A percentile compares a stretch with the other conserved stretches of the same genome.
These are phyloP conservation scores for Cephaloascus albidus DNA, from an alignment of 805 yeast species.

Conservation along the genomic window DNA sequence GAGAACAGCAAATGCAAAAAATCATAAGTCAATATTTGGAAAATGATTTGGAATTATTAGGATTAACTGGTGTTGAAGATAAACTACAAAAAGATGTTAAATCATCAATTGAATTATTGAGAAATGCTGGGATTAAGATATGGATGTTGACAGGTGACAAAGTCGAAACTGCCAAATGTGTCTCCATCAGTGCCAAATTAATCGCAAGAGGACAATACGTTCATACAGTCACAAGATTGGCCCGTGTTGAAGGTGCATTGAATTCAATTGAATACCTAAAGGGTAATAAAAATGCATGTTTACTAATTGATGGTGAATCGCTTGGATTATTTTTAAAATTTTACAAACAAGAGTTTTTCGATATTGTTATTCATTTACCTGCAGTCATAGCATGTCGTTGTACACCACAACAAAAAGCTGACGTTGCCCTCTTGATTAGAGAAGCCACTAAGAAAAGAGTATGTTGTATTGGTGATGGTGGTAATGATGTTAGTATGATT, in stretches of 20 bases:
- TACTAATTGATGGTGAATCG: slow-evolving; percentile 92
- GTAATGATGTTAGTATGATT: slow-evolving; percentile 98
- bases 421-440: slow-evolving; percentile 76
- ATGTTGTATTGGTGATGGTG: slow-evolving; percentile 98
- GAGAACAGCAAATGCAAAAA: slow-evolving; percentile 67
- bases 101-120: slow-evolving; percentile 78
- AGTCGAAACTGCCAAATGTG: slow-evolving; percentile 97
- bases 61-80: slow-evolving; percentile 97
- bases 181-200: slow-evolving; percentile 89
- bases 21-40: slow-evolving; percentile 68
- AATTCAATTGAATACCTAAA: slow-evolving; percentile 66
- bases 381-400: slow-evolving; percentile 98
- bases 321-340: slow-evolving; percentile 57
- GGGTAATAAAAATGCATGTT: slow-evolving; percentile 57
- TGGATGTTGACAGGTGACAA: slow-evolving; percentile 99
- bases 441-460: slow-evolving; percentile 79
- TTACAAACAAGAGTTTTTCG: slow-evolving; percentile 65
- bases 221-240: slow-evolving; percentile 69
- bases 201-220: slow-evolving; percentile 92
- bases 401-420: slow-evolving; percentile 98
- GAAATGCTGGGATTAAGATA: slow-evolving; percentile 95
- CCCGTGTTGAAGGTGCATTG: slow-evolving; percentile 57
- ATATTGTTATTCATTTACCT: slow-evolving; percentile 69
- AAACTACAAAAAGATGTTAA: slow-evolving; percentile 87
- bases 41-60: slow-evolving; percentile 74